Percentiles rank a stretch among this genome's conserved stretches.
Evolutionary conservation across 192 early-diverging fungal species (phyloP).

Genomic region (Backusella liffmaniae): DNA sequence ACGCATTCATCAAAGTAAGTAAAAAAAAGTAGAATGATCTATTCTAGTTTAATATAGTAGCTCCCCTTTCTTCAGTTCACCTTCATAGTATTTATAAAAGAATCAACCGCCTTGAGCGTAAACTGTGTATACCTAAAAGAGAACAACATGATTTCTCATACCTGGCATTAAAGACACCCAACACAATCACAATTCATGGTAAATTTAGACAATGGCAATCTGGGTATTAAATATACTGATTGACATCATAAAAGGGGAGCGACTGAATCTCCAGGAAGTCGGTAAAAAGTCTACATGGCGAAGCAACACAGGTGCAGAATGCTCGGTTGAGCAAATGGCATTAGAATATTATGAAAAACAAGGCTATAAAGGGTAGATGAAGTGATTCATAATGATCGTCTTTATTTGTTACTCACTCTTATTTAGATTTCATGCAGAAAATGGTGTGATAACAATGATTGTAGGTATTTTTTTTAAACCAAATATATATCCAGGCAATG

Average conservation of each 20-base stretch:
- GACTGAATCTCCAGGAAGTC: conserved; percentile 34
- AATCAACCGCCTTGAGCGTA: conserved; percentile 44
- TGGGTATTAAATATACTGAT: too few relatives aligned
- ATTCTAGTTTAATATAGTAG: too few relatives aligned
- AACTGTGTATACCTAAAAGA: conserved; percentile 42
- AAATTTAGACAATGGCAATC: neutral
- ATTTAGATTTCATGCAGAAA: conserved; percentile 59
- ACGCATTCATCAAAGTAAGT: conserved; percentile 54
- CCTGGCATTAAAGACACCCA: conserved; percentile 32
- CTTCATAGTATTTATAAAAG: conserved; percentile 38
- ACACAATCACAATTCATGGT: conserved; percentile 39
- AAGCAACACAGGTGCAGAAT: conserved; percentile 55
- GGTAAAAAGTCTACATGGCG: conserved; percentile 48
- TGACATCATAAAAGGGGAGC: conserved; percentile 16
- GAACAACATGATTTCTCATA: conserved; percentile 55
- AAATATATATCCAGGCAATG: neutral
- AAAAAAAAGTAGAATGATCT: neutral
- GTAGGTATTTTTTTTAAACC: conserved; percentile 3
- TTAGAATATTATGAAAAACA: conserved; percentile 60
- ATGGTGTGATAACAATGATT: conserved; percentile 56
- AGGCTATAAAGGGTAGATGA: conserved; percentile 53
- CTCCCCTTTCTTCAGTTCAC: conserved; percentile 33
- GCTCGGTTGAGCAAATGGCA: conserved; percentile 62
- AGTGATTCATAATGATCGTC: too few relatives aligned
- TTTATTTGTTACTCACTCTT: neutral